A percentile compares a stretch with the other conserved stretches of the same genome.
phyloP scores from a whole-genome alignment of 371 early-diverging fungal genomes.

The Mortierella sp. region DNA sequence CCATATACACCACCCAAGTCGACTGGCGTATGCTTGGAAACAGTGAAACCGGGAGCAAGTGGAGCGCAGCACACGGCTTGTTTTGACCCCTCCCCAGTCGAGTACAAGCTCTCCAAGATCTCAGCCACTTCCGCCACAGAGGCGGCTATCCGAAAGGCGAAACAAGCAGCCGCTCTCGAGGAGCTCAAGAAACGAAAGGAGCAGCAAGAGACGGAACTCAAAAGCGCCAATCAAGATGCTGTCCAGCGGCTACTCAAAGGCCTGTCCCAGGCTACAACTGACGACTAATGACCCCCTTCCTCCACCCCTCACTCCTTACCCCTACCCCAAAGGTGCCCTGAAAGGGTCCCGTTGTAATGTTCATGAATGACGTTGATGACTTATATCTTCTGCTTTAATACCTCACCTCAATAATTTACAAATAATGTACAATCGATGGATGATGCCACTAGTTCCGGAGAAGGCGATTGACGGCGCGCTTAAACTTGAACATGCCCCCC shows the following conservation, averaged over 20 bases:
- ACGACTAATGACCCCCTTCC: too few species aligned
- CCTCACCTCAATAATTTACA: background rate
- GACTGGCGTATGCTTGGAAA: background rate
- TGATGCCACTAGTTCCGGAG: constrained; percentile 23
- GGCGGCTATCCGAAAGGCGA: constrained; percentile 25
- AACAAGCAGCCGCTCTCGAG: constrained; percentile 29
- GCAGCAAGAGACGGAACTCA: constrained; percentile 21
- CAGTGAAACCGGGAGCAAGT: background rate
- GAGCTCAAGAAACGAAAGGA: constrained; percentile 20
- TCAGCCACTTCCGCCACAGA: constrained; percentile 26
- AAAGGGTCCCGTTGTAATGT: too few species aligned
- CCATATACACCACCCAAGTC: constrained; percentile 5
- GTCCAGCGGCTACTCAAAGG: constrained; percentile 31
- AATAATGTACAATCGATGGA: background rate
- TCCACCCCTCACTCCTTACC: too few species aligned
- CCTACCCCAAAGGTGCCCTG: too few species aligned
- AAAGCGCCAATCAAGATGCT: constrained; percentile 21
- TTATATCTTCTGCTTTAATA: constrained; percentile 4
- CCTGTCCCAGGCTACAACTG: constrained; percentile 15
- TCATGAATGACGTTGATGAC: too few species aligned
- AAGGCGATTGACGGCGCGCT: constrained; percentile 49
- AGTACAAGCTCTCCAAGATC: constrained; percentile 41
- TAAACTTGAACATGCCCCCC: constrained; percentile 45
- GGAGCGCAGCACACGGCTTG: background rate
- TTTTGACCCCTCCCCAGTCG: constrained; percentile 3